A percentile compares a stretch with the other conserved stretches of the same genome.
Conservation (phyloP, 306 rosid genomes). For the Castanea crenata region DNA sequence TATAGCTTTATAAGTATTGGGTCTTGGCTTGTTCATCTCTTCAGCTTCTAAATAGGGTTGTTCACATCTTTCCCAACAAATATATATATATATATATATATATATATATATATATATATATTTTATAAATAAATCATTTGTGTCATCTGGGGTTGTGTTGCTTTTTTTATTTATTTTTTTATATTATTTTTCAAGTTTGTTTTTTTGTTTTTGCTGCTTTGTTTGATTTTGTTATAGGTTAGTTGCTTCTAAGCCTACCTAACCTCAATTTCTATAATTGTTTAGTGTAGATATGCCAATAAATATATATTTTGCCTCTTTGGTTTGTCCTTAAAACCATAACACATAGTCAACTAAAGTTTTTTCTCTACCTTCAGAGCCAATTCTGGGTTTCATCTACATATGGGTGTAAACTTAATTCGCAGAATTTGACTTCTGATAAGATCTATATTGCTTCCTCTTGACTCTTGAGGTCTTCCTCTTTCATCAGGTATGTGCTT, state of each 20-base stretch:
- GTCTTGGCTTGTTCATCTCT: slow-evolving; percentile 11
- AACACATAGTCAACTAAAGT: slow-evolving; percentile 24
- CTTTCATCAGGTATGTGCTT: slow-evolving; percentile 32
- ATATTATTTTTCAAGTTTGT: slow-evolving; percentile 12
- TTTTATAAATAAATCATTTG: background rate
- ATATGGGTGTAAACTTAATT: slow-evolving; percentile 26
- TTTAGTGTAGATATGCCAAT: slow-evolving; percentile 18
- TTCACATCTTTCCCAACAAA: slow-evolving; percentile 14
- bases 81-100: background rate
- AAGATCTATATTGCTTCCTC: slow-evolving; percentile 13
- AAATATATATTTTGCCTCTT: slow-evolving; percentile 26
- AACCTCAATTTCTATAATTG: slow-evolving; percentile 15
- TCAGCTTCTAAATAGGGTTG: slow-evolving; percentile 19
- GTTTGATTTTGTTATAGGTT: slow-evolving; percentile 14
- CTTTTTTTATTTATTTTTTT: slow-evolving; percentile 11
- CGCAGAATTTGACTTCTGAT: slow-evolving; percentile 16
- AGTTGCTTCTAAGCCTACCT: slow-evolving; percentile 42
- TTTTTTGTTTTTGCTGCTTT: slow-evolving; percentile 2
- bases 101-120: background rate
- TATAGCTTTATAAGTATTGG: background rate
- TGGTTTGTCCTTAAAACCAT: slow-evolving; percentile 15
- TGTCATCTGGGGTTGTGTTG: background rate
- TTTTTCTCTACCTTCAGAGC: slow-evolving; percentile 22
- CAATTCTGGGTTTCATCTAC: slow-evolving; percentile 30
- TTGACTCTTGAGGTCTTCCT: slow-evolving; percentile 23